phyloP scores from a whole-genome alignment of 805 yeast species.

The Wickerhamiella sergipiensis region DNA sequence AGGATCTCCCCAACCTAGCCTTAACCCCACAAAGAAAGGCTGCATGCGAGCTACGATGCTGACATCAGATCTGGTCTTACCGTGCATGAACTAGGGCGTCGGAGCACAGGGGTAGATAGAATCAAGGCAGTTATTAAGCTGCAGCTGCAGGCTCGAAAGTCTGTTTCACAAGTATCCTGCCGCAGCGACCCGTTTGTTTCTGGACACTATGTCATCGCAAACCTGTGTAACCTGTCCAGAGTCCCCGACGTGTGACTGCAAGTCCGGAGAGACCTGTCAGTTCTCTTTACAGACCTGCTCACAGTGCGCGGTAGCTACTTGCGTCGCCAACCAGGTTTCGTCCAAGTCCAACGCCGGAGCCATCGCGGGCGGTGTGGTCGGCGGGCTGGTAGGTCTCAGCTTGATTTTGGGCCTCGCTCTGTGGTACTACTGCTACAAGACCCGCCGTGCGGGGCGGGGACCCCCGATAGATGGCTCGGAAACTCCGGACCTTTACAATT shows the following conservation, averaged over 20 bases:
- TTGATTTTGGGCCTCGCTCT: constrained; percentile 23
- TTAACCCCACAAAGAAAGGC: neutral
- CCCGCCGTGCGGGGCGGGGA: constrained; percentile 2
- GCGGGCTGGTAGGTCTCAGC: constrained; percentile 38
- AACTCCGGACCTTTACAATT: constrained; percentile 12
- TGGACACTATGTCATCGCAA: constrained; percentile 4
- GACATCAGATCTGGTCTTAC: neutral
- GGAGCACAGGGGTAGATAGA: neutral
- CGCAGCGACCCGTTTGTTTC: neutral
- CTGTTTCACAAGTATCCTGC: neutral
- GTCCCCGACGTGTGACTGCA: constrained; percentile 25
- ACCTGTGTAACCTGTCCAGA: constrained; percentile 25
- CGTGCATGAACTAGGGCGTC: too few species aligned
- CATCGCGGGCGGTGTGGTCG: constrained; percentile 61
- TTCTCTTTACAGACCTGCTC: constrained; percentile 43
- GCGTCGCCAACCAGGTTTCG: constrained; percentile 20
- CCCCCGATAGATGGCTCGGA: constrained; percentile 1
- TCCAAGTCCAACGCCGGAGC: constrained; percentile 34
- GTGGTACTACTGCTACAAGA: constrained; percentile 12
- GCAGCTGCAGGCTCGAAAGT: neutral
- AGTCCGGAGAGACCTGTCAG: constrained; percentile 38
- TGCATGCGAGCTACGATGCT: neutral
- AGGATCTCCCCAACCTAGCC: neutral
- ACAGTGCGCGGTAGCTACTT: constrained; percentile 42
- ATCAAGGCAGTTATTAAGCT: neutral